Conservation (phyloP, 176 grass and related monocot genomes). For the Elaeis guineensis region DNA sequence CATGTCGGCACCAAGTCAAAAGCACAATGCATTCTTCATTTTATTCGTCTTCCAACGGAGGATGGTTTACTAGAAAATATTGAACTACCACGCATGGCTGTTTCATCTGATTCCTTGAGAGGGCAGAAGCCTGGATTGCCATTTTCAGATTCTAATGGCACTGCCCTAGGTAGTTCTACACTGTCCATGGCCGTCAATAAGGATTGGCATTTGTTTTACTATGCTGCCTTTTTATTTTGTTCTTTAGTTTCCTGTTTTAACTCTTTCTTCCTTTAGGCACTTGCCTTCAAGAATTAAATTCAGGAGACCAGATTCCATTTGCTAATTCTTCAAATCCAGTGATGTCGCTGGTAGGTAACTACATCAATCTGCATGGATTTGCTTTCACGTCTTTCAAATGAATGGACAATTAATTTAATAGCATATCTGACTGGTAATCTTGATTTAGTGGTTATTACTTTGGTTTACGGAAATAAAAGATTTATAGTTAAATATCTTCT, state of each 20-base stretch:
- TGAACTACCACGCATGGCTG: constrained; percentile 39
- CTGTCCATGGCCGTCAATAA: neutral
- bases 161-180: constrained; percentile 39
- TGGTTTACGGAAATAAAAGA: too few relatives aligned
- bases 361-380: neutral
- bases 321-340: constrained; percentile 89
- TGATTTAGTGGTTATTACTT: too few relatives aligned
- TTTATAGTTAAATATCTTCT: too few relatives aligned
- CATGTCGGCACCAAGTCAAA: constrained; percentile 86
- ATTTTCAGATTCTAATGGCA: constrained; percentile 41
- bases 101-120: constrained; percentile 15
- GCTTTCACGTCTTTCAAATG: neutral
- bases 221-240: constrained; percentile 2
- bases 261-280: constrained; percentile 24
- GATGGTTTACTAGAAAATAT: constrained; percentile 75
- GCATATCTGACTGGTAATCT: too few relatives aligned
- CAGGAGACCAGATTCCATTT: constrained; percentile 66
- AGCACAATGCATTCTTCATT: constrained; percentile 95
- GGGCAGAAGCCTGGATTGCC: constrained; percentile 24
- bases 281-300: constrained; percentile 33
- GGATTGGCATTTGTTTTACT: neutral
- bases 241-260: constrained; percentile 1
- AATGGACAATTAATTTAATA: neutral
- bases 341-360: constrained; percentile 84
- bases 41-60: constrained; percentile 81